phyloP scores from a whole-genome alignment of 345 rosid genomes.

The Lagerstroemia speciosa region DNA sequence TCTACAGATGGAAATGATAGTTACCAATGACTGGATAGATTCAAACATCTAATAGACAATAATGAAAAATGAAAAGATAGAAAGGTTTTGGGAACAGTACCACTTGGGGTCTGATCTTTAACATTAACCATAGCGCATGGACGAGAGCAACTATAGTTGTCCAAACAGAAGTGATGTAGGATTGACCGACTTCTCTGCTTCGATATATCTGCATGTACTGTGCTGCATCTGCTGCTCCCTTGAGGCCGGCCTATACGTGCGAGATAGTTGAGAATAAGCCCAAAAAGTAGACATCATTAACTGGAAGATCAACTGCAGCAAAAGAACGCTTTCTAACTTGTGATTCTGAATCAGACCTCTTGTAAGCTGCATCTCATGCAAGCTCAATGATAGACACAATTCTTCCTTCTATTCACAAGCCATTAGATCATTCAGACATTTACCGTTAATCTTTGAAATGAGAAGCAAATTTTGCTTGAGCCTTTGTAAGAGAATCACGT shows the following conservation, averaged over 20 bases:
- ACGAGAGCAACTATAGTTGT: conserved; percentile 61
- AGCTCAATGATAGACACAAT: background rate
- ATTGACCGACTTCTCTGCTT: conserved; percentile 96
- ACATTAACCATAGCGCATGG: conserved; percentile 70
- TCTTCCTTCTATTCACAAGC: too few species aligned
- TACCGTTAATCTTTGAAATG: background rate
- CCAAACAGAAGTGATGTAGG: conserved; percentile 74
- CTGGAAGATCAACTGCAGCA: background rate
- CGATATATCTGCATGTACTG: conserved; percentile 69
- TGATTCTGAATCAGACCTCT: background rate
- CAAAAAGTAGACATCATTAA: background rate
- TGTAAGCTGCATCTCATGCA: background rate
- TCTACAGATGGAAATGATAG: conserved; percentile 23
- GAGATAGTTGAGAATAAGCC: background rate
- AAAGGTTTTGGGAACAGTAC: conserved; percentile 26
- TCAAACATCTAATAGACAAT: background rate
- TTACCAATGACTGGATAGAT: background rate
- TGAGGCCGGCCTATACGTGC: conserved; percentile 25
- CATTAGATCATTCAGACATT: background rate
- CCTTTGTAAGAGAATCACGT: background rate
- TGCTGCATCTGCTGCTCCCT: conserved; percentile 19
- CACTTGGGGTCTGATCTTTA: conserved; percentile 78
- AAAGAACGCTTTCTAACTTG: background rate
- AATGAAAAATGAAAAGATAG: background rate
- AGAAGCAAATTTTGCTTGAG: background rate